These are phyloP conservation scores for Rehmannia glutinosa DNA, from an alignment of 257 asterid species.

Conservation along the genomic window DNA sequence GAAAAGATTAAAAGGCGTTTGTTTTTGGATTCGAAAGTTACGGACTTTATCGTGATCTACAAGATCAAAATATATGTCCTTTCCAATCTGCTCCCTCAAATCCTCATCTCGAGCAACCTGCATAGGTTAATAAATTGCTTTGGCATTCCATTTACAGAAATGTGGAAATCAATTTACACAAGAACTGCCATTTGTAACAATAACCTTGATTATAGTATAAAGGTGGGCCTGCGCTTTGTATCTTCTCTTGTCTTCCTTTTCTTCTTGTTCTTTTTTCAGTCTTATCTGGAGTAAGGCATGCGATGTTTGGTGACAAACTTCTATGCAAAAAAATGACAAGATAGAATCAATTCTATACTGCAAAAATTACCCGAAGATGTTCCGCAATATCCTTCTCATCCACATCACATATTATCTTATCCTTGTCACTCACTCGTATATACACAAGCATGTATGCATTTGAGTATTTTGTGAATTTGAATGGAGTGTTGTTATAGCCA, in stretches of 20 bases:
- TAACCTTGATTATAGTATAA: constrained; percentile 91
- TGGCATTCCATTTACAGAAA: constrained; percentile 16
- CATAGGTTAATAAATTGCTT: constrained; percentile 20
- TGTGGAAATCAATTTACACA: background rate
- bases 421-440: constrained; percentile 94
- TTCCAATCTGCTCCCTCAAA: constrained; percentile 86
- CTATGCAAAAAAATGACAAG: constrained; percentile 6
- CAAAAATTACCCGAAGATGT: constrained; percentile 77
- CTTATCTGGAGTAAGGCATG: constrained; percentile 54
- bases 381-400: constrained; percentile 99
- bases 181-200: constrained; percentile 2
- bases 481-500: constrained; percentile 91
- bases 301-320: constrained; percentile 15
- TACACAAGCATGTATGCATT: constrained; percentile 99
- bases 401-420: constrained; percentile 91
- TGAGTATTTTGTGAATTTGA: constrained; percentile 93
- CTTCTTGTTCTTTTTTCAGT: constrained; percentile 97
- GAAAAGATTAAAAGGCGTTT: constrained; percentile 69
- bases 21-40: constrained; percentile 90
- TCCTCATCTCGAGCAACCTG: constrained; percentile 99
- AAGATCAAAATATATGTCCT: constrained; percentile 85
- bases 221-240: constrained; percentile 96
- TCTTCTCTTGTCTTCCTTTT: constrained; percentile 90
- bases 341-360: constrained; percentile 1
- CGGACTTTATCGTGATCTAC: constrained; percentile 97